Conservation (phyloP, 352 stramenopile genomes). For the Phytopythium delawarense region DNA sequence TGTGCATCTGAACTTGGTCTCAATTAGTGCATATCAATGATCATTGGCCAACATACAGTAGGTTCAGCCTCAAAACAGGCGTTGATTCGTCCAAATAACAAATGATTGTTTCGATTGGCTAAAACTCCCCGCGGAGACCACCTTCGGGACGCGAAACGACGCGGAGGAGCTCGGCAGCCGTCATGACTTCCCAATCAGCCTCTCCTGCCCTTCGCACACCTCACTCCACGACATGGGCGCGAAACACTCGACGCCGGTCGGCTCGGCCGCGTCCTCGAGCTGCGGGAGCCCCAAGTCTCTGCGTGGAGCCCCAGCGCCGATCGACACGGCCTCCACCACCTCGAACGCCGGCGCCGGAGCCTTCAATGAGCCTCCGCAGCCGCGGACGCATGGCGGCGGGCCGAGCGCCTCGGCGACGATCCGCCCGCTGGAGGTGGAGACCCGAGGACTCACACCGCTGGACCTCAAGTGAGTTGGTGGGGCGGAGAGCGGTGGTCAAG, state of each 20-base stretch:
- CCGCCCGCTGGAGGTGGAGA: slow-evolving; percentile 34
- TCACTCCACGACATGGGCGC: slow-evolving; percentile 33
- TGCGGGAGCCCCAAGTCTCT: neutral
- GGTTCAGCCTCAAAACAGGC: neutral
- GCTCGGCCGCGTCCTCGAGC: slow-evolving; percentile 15
- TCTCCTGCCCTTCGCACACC: neutral
- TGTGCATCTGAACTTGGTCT: neutral
- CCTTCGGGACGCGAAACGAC: slow-evolving; percentile 6
- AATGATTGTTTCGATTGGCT: slow-evolving; percentile 5
- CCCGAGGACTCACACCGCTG: slow-evolving; percentile 32
- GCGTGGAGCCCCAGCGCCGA: neutral
- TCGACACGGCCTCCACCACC: neutral
- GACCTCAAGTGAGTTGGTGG: slow-evolving; percentile 61
- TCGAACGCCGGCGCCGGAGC: neutral
- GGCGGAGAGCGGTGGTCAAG: neutral
- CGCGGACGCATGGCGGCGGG: slow-evolving; percentile 13
- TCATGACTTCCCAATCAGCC: neutral
- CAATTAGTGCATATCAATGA: neutral
- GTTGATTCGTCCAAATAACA: neutral
- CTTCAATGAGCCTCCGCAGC: neutral
- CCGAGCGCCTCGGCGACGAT: slow-evolving; percentile 39
- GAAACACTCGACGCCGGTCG: slow-evolving; percentile 58
- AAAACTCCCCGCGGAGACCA: neutral
- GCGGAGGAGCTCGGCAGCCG: neutral
- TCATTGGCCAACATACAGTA: neutral